phyloP scores from a whole-genome alignment of 192 early-diverging fungal species.

The Martensiomyces pterosporus region DNA sequence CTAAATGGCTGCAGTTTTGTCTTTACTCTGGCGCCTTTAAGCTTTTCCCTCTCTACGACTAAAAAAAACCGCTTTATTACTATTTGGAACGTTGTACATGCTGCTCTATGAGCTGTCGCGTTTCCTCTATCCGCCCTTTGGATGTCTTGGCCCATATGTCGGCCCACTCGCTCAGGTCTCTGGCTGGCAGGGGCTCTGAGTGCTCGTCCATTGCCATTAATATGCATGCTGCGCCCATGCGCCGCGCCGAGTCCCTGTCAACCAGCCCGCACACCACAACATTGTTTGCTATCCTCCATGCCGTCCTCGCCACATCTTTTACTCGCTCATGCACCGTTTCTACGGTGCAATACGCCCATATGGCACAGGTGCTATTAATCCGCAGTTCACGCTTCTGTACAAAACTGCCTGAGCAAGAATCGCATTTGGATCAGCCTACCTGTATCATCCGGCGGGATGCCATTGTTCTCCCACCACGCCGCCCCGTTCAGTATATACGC shows the following conservation, averaged over 20 bases:
- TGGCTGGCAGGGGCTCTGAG: conserved; percentile 18
- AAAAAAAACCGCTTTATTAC: too few relatives aligned
- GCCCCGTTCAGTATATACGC: conserved; percentile 24
- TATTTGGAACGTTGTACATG: too few relatives aligned
- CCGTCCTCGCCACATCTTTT: conserved; percentile 9
- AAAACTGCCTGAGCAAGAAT: not conserved
- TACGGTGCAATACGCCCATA: too few relatives aligned
- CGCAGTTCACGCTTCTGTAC: too few relatives aligned
- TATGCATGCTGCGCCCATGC: conserved; percentile 23
- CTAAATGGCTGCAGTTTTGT: conserved; percentile 30
- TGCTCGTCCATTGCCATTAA: conserved; percentile 6
- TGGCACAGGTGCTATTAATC: too few relatives aligned
- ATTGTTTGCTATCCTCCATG: conserved; percentile 17
- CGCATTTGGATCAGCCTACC: not conserved
- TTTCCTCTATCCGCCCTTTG: conserved; percentile 1
- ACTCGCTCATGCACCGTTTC: conserved; percentile 14
- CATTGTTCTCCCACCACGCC: conserved; percentile 32
- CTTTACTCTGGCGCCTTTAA: not conserved
- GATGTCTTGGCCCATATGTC: conserved; percentile 27
- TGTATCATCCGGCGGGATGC: conserved; percentile 23
- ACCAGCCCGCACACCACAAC: conserved; percentile 19
- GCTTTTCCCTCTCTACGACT: too few relatives aligned
- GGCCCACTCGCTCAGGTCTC: conserved; percentile 20
- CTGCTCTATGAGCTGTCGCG: conserved; percentile 8
- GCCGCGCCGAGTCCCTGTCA: conserved; percentile 17